These are phyloP conservation scores for Boletus rubropictus DNA, from an alignment of 768 basidiomycete species.

Conservation along the genomic window DNA sequence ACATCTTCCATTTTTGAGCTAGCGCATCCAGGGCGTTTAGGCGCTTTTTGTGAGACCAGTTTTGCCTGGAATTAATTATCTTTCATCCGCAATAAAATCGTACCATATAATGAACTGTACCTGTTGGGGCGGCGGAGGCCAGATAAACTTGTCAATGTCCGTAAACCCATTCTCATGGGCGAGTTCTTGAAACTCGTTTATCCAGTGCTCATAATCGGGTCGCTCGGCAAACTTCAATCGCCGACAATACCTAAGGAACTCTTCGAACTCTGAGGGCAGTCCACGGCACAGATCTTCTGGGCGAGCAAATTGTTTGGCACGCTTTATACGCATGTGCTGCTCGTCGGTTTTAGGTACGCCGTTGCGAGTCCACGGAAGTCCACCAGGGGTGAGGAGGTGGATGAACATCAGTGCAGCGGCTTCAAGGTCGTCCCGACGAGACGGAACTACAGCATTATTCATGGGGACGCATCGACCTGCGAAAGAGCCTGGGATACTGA, in stretches of 20 bases:
- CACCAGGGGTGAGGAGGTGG: slow-evolving; percentile 70
- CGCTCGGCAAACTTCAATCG: slow-evolving; percentile 60
- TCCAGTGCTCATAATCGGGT: slow-evolving; percentile 66
- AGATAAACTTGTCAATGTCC: slow-evolving; percentile 56
- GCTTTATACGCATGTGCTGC: slow-evolving; percentile 57
- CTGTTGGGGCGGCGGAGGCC: slow-evolving; percentile 55
- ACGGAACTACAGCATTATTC: slow-evolving; percentile 50
- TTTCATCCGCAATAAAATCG: not conserved
- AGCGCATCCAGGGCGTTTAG: slow-evolving; percentile 23
- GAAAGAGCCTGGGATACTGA: slow-evolving; percentile 26
- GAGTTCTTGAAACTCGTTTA: slow-evolving; percentile 58
- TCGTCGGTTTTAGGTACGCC: slow-evolving; percentile 69
- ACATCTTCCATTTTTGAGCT: slow-evolving; percentile 48
- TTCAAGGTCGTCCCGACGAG: slow-evolving; percentile 74
- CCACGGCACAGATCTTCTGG: slow-evolving; percentile 67
- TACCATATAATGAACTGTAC: slow-evolving; percentile 14
- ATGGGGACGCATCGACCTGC: slow-evolving; percentile 16
- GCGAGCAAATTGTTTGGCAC: slow-evolving; percentile 53
- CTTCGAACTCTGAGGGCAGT: slow-evolving; percentile 67
- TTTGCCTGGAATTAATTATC: slow-evolving; percentile 22
- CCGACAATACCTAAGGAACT: slow-evolving; percentile 68
- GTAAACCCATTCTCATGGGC: slow-evolving; percentile 55
- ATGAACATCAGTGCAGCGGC: slow-evolving; percentile 75
- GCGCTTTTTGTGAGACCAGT: slow-evolving; percentile 18
- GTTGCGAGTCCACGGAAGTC: slow-evolving; percentile 72